Base-by-base conservation (phyloP, 345 rosid species). In the Brassica nigra region DNA sequence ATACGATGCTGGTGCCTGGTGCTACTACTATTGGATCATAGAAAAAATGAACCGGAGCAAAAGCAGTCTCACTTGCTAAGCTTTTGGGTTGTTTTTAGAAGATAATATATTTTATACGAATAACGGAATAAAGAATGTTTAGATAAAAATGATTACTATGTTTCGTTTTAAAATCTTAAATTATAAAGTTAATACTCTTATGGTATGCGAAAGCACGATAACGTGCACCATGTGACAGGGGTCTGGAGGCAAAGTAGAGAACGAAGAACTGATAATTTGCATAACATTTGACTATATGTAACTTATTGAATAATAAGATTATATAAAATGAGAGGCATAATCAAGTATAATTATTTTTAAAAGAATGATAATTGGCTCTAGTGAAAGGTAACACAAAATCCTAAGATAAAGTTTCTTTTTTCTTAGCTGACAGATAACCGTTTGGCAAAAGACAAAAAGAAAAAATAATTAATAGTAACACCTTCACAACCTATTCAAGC, bases 151-250 rank as follows among this genome's bases (percentile, higher is more conserved):
- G 18, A 52, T 52, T 52, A 52, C 57, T 52, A 52, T 14, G 57
- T 52, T 52, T 5, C 15, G 20, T 52, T 5, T 15, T 52, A n/a
- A 52, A 52, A 5, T n/a, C 57, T n/a, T 52, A 52, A 52, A 52
- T 52, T 52, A 4, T 52, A 52, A 52, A 20, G 9, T 5, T 20
- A 8, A 8, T n/a, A 68, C 75, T 27, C 65, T 66, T 66, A 37
- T 18, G 77, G 68, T 29, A 79, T 59, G 57, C 8, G 73, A 66
- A 66, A 23, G 62, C 36, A 31, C 69, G 49, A 42, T 73, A 73
- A 79, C 82, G 62, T 73, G 82, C 73, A 73, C 73, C 82, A 78
- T 78, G 78, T 78, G 82, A 73, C 5, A 6, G n/a, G n/a, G 66
- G 37, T 39, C 66, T 62, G 55, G 42, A 79, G 29, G 42, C 10